Conservation (phyloP, 352 stramenopile species). For the Phytophthora uliginosa region DNA sequence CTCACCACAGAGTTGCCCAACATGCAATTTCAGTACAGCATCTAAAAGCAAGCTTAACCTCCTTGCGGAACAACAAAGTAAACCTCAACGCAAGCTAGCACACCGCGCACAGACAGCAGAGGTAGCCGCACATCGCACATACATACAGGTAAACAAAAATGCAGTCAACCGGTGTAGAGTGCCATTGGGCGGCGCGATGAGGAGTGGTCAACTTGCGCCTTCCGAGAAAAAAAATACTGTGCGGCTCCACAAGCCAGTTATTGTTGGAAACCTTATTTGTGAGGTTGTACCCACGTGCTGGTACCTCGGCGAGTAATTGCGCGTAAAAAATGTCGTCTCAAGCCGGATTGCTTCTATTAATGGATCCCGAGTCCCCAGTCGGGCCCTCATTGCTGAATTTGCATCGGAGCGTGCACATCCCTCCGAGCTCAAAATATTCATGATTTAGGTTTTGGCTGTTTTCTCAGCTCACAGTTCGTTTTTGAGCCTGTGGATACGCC, state of each 20-base stretch:
- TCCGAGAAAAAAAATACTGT: neutral
- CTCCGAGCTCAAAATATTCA: neutral
- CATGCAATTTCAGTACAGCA: conserved; percentile 8
- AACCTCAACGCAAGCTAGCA: conserved; percentile 20
- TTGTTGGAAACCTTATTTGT: neutral
- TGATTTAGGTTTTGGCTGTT: conserved; percentile 2
- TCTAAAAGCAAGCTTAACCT: conserved; percentile 35
- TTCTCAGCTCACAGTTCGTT: neutral
- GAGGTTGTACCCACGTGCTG: neutral
- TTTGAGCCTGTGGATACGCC: neutral
- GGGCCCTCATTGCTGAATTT: neutral
- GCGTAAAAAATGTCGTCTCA: neutral
- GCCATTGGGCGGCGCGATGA: neutral
- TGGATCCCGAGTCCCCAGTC: neutral
- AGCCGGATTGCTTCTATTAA: neutral
- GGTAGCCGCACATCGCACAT: conserved; percentile 9
- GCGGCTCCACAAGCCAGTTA: neutral
- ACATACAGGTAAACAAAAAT: conserved; percentile 13
- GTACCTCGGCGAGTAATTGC: neutral
- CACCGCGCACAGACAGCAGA: conserved; percentile 7
- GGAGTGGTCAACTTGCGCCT: neutral
- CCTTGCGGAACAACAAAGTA: conserved; percentile 36
- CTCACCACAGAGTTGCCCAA: conserved; percentile 19
- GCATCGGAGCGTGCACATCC: neutral
- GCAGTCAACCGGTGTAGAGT: neutral